These are phyloP conservation scores for Pestalotiopsis sp. DNA, from an alignment of 2,329 filamentous ascomycete genomes.

Conservation along the genomic window DNA sequence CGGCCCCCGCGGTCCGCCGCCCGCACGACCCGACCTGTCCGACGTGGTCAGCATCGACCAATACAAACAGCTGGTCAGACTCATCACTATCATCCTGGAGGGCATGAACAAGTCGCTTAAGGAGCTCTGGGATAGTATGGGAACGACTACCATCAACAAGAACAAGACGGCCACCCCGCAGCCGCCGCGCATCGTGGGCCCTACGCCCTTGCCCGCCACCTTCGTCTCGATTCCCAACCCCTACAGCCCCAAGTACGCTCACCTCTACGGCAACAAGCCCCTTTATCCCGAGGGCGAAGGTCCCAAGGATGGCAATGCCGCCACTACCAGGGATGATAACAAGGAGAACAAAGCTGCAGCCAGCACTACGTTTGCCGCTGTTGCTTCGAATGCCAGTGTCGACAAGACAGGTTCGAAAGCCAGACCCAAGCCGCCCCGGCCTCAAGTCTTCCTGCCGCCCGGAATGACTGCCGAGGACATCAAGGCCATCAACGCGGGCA, in stretches of 20 bases:
- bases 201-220: constrained; percentile 29
- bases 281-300: constrained; percentile 20
- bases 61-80: constrained; percentile 52
- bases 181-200: constrained; percentile 25
- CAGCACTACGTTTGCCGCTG: neutral
- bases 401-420: neutral
- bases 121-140: constrained; percentile 53
- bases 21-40: constrained; percentile 53
- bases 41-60: constrained; percentile 50
- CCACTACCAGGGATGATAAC: neutral
- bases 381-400: neutral
- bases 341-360: neutral
- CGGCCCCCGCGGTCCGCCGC: constrained; percentile 17
- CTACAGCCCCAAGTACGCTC: constrained; percentile 30
- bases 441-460: neutral
- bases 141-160: constrained; percentile 12
- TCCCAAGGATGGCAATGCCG: constrained; percentile 21
- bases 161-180: constrained; percentile 29
- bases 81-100: constrained; percentile 56
- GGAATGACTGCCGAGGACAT: constrained; percentile 5
- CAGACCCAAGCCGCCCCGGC: neutral
- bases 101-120: constrained; percentile 55
- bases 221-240: constrained; percentile 35
- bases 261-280: constrained; percentile 27
- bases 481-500: constrained; percentile 1